Percentiles rank a stretch among this genome's conserved stretches.
phyloP scores from a whole-genome alignment of 2,329 filamentous ascomycete genomes.

The Lithohypha guttulata region DNA sequence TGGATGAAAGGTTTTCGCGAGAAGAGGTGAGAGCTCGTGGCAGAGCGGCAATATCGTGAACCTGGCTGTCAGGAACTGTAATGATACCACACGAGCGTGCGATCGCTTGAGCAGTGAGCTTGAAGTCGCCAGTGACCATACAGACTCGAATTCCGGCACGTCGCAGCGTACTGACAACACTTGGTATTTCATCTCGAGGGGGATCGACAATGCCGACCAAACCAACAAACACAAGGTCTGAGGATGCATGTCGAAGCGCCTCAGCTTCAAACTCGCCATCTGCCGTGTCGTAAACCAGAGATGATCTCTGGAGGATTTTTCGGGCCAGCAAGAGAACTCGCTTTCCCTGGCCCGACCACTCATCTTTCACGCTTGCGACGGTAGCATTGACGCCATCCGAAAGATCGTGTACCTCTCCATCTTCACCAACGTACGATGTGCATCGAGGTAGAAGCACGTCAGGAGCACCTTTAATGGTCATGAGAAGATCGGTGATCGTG shows the following conservation, averaged over 20 bases:
- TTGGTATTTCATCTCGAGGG: conserved; percentile 48
- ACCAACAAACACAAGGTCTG: conserved; percentile 43
- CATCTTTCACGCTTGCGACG: conserved; percentile 53
- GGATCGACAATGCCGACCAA: conserved; percentile 51
- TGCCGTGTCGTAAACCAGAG: conserved; percentile 32
- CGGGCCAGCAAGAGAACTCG: conserved; percentile 57
- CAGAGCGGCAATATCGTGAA: conserved; percentile 47
- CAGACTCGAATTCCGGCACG: conserved; percentile 63
- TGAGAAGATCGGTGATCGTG: conserved; percentile 29
- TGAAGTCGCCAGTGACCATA: conserved; percentile 75
- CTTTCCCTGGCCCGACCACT: conserved; percentile 58
- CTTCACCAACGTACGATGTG: conserved; percentile 43
- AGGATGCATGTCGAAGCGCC: conserved; percentile 42
- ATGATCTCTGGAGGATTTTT: conserved; percentile 41
- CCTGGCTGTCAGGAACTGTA: conserved; percentile 29
- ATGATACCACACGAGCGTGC: conserved; percentile 63
- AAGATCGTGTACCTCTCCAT: conserved; percentile 45
- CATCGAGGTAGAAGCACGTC: conserved; percentile 61
- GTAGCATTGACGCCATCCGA: conserved; percentile 34
- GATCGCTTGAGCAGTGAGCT: conserved; percentile 62
- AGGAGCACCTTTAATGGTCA: conserved; percentile 71
- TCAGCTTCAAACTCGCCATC: conserved; percentile 47
- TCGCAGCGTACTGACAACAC: conserved; percentile 51
- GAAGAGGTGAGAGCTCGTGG: conserved; percentile 23
- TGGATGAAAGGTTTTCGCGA: conserved; percentile 12